These are phyloP conservation scores for Suhomyces chickasaworum DNA, from an alignment of 1,139 yeast genomes.

Conservation along the genomic window DNA sequence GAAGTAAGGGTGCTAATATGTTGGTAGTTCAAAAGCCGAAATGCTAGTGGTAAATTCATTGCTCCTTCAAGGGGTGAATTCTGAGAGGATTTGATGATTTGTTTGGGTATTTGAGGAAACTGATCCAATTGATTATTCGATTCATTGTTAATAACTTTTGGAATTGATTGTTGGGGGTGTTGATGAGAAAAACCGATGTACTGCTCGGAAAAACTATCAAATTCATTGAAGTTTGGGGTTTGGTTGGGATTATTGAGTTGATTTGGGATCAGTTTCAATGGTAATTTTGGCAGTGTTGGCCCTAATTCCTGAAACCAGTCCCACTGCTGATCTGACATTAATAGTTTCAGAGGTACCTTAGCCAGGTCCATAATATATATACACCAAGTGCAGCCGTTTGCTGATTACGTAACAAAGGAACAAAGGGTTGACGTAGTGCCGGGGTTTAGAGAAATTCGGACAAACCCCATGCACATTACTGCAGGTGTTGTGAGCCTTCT, in stretches of 20 bases:
- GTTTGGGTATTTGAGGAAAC: not conserved
- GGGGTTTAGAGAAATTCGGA: not conserved
- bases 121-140: not conserved
- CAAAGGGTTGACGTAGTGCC: not conserved
- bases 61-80: not conserved
- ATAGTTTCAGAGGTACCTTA: not conserved
- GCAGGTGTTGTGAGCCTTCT: not conserved
- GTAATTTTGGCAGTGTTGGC: not conserved
- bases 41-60: not conserved
- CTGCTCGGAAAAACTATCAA: not conserved
- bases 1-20: not conserved
- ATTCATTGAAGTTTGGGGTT: not conserved
- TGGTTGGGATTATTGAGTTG: no score
- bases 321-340: conserved; percentile 5
- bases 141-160: not conserved
- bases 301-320: conserved; percentile 2
- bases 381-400: not conserved
- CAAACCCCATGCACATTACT: not conserved
- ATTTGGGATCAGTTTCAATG: not conserved
- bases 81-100: not conserved
- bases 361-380: not conserved
- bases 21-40: conserved; percentile 1
- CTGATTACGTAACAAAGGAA: conserved; percentile 2
- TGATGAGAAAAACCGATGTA: not conserved
- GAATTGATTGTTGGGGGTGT: not conserved